These are phyloP conservation scores for Oldenlandia corymbosa DNA, from an alignment of 257 asterid species.

Conservation along the genomic window DNA sequence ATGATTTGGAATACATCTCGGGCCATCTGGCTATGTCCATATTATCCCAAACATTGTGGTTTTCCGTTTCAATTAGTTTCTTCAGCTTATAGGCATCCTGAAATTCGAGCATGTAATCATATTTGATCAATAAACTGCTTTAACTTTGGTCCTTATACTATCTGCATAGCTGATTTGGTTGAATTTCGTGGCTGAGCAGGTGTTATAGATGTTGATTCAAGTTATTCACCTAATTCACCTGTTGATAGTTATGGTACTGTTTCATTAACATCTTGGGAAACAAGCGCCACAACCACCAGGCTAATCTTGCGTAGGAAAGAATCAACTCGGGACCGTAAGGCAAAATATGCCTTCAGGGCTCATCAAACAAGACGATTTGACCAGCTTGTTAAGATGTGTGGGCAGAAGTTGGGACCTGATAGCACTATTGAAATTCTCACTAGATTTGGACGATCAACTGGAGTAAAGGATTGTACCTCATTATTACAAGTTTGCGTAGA, in stretches of 20 bases:
- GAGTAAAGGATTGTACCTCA: slow-evolving; percentile 53
- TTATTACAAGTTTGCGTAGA: slow-evolving; percentile 46
- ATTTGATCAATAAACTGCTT: background rate
- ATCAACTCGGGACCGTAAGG: slow-evolving; percentile 51
- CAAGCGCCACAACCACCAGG: slow-evolving; percentile 18
- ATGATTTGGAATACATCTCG: background rate
- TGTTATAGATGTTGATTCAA: slow-evolving; percentile 42
- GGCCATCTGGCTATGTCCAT: too few relatives aligned
- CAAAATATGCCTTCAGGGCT: slow-evolving; percentile 38
- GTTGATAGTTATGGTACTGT: slow-evolving; percentile 12
- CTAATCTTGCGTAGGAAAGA: slow-evolving; percentile 45
- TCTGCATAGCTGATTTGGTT: background rate
- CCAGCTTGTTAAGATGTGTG: slow-evolving; percentile 42
- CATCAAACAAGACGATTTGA: slow-evolving; percentile 27
- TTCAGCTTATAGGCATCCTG: background rate
- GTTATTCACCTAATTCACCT: slow-evolving; percentile 19
- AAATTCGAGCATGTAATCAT: background rate
- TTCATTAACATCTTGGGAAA: slow-evolving; percentile 39
- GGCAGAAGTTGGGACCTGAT: slow-evolving; percentile 50
- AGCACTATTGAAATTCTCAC: slow-evolving; percentile 43
- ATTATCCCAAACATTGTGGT: background rate
- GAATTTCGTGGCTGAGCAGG: slow-evolving; percentile 24
- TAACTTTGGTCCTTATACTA: background rate
- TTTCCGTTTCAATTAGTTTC: background rate
- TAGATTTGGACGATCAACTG: slow-evolving; percentile 54